Base-by-base conservation (phyloP, 1,139 yeast species). In the Lodderomyces theae region DNA sequence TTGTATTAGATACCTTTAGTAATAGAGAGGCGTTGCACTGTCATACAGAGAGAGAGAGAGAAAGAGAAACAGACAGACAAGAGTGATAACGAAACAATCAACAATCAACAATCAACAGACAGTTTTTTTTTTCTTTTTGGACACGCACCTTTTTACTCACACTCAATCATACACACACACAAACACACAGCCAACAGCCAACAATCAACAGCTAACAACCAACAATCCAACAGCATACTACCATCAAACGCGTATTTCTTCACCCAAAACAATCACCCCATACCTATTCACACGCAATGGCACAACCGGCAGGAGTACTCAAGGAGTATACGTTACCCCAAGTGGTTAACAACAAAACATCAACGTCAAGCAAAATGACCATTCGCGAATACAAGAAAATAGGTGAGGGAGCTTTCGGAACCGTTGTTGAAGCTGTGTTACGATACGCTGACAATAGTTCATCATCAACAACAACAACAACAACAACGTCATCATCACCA, bases 381-480 rank as follows among this genome's bases (percentile, higher is more conserved):
- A 77, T 85, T 21, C 78, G 75, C 49, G 92, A 85, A 54, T 79
- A 81, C 57, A 80, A 81, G 49, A 78, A 79, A 52, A 83, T 85
- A 37, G 94, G 94, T 5, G 88, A 84, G 60, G 94, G 94, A 29
- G 92, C 94, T 3, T 85, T 85, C 57, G 94, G 94, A 35, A 83
- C 88, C 1, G 94, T 85, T 16, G 82, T 82, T 10, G 89, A 84
- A 56, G 90, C 94, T 1, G 77, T 78, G 46, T 65, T 79, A 45
- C 66, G 63, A 46, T 57, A 63, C 39, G 58, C 52, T 36, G 60
- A 58, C 37, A 19, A 35, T 11, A 30, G 6, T 16, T 30, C 33
- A 4, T 15, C 19, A 46, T 46, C 25, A 47, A n/a, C 24, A 12
- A 7, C 38, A n/a, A 15, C n/a, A n/a, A n/a, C n/a, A n/a, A n/a